A percentile compares a stretch with the other conserved stretches of the same genome.
phyloP scores from a whole-genome alignment of 2,329 filamentous ascomycete species.

The Ophiostoma angusticollis region DNA sequence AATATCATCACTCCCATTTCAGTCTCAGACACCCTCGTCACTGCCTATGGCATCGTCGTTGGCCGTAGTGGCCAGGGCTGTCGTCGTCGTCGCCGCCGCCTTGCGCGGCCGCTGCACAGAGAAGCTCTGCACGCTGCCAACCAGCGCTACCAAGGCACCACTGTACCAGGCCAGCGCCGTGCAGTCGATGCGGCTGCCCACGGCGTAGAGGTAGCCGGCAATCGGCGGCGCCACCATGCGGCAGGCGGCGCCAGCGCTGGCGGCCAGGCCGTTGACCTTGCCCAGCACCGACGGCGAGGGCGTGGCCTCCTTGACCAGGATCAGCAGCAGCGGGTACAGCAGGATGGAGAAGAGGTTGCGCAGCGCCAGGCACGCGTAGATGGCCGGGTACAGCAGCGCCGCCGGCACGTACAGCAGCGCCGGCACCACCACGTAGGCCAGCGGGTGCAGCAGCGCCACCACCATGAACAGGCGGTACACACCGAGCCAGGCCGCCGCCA shows the following conservation, averaged over 20 bases:
- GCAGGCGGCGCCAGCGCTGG: constrained; percentile 52
- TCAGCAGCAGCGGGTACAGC: constrained; percentile 53
- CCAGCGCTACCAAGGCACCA: constrained; percentile 40
- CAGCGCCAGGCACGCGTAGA: constrained; percentile 44
- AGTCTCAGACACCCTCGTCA: not conserved
- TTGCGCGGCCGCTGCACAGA: constrained; percentile 29
- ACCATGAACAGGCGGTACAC: constrained; percentile 47
- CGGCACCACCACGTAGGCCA: constrained; percentile 49
- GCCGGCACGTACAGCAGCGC: constrained; percentile 42
- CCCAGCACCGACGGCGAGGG: constrained; percentile 43
- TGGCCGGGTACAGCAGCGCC: constrained; percentile 37
- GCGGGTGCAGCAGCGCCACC: constrained; percentile 46
- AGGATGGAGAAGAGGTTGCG: constrained; percentile 50
- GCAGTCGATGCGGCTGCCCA: constrained; percentile 45
- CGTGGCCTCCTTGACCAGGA: constrained; percentile 55
- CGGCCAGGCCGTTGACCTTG: constrained; percentile 53
- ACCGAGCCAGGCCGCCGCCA: constrained; percentile 44
- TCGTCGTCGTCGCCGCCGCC: too few relatives aligned
- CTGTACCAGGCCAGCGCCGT: constrained; percentile 53
- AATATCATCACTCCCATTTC: too few relatives aligned
- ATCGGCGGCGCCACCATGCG: constrained; percentile 55
- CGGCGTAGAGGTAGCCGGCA: constrained; percentile 48
- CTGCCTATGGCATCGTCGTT: not conserved
- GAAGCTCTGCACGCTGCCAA: constrained; percentile 50
- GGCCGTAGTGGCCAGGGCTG: not conserved